Percentiles rank a stretch among this genome's conserved stretches.
Evolutionary conservation across 805 yeast species (phyloP).

Genomic region (Saccharomyces mikatae): DNA sequence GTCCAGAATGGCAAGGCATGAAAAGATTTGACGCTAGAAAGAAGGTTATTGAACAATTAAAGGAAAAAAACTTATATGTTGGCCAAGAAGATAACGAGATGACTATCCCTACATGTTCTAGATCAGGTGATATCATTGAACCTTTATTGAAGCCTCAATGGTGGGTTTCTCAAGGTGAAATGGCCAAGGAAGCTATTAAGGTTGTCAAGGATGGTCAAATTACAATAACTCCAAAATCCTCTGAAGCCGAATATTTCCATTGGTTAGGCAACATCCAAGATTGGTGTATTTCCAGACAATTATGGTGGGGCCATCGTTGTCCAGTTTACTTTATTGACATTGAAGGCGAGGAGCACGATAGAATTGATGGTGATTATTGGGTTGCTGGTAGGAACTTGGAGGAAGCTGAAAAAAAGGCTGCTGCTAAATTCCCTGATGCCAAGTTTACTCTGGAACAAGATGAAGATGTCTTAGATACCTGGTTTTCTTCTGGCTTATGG

Average conservation of each 20-base stretch:
- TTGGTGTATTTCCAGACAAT: constrained; percentile 96
- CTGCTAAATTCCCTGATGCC: constrained; percentile 57
- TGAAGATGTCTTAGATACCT: constrained; percentile 96
- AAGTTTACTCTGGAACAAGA: constrained; percentile 81
- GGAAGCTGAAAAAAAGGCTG: constrained; percentile 83
- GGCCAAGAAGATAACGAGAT: constrained; percentile 92
- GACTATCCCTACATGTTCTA: constrained; percentile 88
- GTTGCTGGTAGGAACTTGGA: constrained; percentile 76
- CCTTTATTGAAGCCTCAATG: constrained; percentile 97
- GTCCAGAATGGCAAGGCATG: constrained; percentile 75
- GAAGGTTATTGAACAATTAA: constrained; percentile 70
- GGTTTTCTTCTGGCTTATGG: constrained; percentile 98
- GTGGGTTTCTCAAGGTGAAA: constrained; percentile 91
- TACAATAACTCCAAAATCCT: constrained; percentile 75
- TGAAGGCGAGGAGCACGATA: constrained; percentile 61
- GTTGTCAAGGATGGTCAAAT: constrained; percentile 80
- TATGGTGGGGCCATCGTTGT: constrained; percentile 98
- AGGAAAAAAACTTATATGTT: constrained; percentile 63
- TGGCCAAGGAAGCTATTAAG: constrained; percentile 80
- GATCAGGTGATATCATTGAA: constrained; percentile 96
- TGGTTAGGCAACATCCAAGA: constrained; percentile 96
- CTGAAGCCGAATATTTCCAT: constrained; percentile 87
- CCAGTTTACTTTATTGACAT: constrained; percentile 85
- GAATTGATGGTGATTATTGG: constrained; percentile 69
- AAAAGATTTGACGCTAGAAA: constrained; percentile 92